phyloP scores from a whole-genome alignment of 352 stramenopile genomes.

The Globisporangium orthogonon region DNA sequence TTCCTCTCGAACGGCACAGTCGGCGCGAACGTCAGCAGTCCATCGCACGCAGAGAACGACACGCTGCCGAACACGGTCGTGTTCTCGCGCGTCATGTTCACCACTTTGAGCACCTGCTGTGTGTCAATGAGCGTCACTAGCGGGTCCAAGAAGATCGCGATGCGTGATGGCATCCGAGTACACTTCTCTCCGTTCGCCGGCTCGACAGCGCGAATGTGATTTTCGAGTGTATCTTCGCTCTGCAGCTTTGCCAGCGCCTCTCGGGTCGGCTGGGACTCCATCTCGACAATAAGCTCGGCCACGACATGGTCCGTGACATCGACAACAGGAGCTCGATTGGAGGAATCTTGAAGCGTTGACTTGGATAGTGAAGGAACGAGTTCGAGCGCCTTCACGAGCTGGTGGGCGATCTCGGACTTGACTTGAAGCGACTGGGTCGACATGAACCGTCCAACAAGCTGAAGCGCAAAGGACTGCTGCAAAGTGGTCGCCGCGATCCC shows the following conservation, averaged over 20 bases:
- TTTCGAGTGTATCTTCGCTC: conserved; percentile 6
- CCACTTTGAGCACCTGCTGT: conserved; percentile 27
- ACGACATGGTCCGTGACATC: conserved; percentile 6
- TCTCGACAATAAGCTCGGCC: conserved; percentile 4
- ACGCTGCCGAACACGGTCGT: conserved; percentile 18
- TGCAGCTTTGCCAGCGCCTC: conserved; percentile 16
- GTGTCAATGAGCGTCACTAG: conserved; percentile 22
- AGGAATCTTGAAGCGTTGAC: neutral
- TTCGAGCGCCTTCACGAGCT: conserved; percentile 5
- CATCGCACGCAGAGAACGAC: conserved; percentile 10
- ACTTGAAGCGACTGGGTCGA: neutral
- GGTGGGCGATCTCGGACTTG: conserved; percentile 1
- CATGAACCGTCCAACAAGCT: conserved; percentile 1
- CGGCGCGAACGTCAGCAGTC: conserved; percentile 21
- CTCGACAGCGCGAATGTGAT: conserved; percentile 9
- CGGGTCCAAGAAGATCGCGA: conserved; percentile 17
- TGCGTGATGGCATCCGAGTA: neutral
- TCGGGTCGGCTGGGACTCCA: conserved; percentile 5
- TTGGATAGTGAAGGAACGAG: conserved; percentile 2
- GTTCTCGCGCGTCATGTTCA: conserved; percentile 13
- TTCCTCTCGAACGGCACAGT: conserved; percentile 29
- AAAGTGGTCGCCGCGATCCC: neutral
- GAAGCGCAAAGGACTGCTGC: conserved; percentile 2
- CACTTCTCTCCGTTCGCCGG: conserved; percentile 17
- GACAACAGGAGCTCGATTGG: neutral